These are phyloP conservation scores for Trichothecium roseum DNA, from an alignment of 2,329 filamentous ascomycete genomes.

Conservation along the genomic window DNA sequence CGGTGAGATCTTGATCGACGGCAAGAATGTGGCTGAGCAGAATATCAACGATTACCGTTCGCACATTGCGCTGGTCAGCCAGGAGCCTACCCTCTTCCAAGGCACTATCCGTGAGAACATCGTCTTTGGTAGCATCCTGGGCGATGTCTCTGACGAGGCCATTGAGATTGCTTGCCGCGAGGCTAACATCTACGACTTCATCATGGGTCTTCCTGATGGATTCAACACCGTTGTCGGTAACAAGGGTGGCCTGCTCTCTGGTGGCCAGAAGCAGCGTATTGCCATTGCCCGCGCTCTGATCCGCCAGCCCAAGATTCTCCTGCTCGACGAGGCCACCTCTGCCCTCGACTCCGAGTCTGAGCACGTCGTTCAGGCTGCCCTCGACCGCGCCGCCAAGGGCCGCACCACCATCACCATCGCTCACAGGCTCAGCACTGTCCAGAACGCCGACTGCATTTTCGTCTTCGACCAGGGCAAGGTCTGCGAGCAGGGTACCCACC, in stretches of 20 bases:
- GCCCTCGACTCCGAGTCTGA: conserved; percentile 76
- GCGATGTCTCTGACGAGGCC: conserved; percentile 55
- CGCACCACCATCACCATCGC: conserved; percentile 91
- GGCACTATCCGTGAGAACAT: conserved; percentile 89
- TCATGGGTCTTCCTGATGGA: conserved; percentile 73
- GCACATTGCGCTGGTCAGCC: conserved; percentile 77
- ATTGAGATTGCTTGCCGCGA: conserved; percentile 60
- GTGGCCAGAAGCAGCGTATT: conserved; percentile 90
- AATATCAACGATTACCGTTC: conserved; percentile 82
- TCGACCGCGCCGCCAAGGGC: conserved; percentile 70
- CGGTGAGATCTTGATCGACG: conserved; percentile 75
- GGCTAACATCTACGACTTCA: conserved; percentile 88
- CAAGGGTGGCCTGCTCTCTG: conserved; percentile 77
- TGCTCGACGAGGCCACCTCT: conserved; percentile 91
- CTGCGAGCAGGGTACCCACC: conserved; percentile 75
- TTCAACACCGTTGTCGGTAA: conserved; percentile 79
- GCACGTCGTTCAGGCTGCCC: conserved; percentile 64
- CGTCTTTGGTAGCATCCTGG: conserved; percentile 55
- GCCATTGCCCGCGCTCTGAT: conserved; percentile 87
- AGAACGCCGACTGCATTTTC: conserved; percentile 89
- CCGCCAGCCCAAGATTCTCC: conserved; percentile 78
- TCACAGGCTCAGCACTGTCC: conserved; percentile 83
- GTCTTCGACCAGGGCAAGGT: conserved; percentile 89
- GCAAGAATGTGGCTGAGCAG: conserved; percentile 66
- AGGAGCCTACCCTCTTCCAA: conserved; percentile 91